Conservation (phyloP, 768 basidiomycete species). For the Phylloporus sp. region DNA sequence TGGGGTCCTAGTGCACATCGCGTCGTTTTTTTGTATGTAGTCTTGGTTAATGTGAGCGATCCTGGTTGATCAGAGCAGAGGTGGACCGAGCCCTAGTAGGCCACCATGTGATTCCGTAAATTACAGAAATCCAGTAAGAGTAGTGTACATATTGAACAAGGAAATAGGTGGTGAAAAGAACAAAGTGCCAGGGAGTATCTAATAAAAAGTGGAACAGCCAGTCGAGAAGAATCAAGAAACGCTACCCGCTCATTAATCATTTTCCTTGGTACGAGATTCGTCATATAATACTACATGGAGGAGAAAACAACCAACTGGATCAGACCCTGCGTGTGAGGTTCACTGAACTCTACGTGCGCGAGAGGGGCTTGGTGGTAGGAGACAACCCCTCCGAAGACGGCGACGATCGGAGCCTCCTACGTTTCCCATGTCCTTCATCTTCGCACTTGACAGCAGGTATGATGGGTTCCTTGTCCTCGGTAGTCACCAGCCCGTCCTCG, state of each 20-base stretch:
- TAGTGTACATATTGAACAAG: background rate
- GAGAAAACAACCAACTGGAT: background rate
- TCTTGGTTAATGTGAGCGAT: background rate
- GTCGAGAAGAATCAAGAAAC: background rate
- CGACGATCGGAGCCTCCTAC: constrained; percentile 12
- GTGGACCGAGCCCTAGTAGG: background rate
- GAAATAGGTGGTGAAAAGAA: background rate
- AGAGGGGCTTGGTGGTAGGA: background rate
- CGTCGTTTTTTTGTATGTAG: background rate
- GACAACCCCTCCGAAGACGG: background rate
- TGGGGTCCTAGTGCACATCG: constrained; percentile 32
- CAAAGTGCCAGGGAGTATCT: background rate
- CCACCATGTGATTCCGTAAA: background rate
- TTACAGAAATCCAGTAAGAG: background rate
- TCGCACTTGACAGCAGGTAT: background rate
- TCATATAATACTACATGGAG: background rate
- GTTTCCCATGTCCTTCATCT: constrained; percentile 3
- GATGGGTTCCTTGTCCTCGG: background rate
- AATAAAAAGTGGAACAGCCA: background rate
- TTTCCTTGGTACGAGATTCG: background rate
- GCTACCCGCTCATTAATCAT: constrained; percentile 5
- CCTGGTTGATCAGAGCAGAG: background rate
- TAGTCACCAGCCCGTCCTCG: background rate
- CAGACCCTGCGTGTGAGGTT: constrained; percentile 2
- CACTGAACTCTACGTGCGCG: background rate